These are phyloP conservation scores for Trichoderma asperelloides DNA, from an alignment of 495 filamentous ascomycete species.

Conservation along the genomic window DNA sequence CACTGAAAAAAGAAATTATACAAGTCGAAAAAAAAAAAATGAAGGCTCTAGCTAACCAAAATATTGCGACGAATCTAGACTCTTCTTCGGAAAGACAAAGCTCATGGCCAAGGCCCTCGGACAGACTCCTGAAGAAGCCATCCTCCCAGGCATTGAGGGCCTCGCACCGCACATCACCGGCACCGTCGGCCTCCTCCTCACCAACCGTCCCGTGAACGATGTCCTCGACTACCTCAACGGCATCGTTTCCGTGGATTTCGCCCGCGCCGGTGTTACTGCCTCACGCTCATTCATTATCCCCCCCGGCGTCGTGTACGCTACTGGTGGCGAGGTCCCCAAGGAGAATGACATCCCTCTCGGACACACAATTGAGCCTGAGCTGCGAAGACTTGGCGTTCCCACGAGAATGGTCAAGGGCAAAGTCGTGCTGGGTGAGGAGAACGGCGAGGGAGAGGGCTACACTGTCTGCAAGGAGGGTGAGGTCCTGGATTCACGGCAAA, in stretches of 20 bases:
- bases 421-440: conserved; percentile 66
- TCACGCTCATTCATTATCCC: conserved; percentile 69
- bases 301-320: conserved; percentile 63
- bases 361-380: conserved; percentile 77
- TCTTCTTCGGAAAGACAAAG: conserved; percentile 99
- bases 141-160: conserved; percentile 59
- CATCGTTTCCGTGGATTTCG: conserved; percentile 69
- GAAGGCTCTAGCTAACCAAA: neutral
- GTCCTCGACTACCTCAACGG: conserved; percentile 59
- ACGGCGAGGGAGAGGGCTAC: conserved; percentile 39
- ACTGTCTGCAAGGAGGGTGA: conserved; percentile 75
- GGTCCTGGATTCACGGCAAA: conserved; percentile 77
- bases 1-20: neutral
- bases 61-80: conserved; percentile 32
- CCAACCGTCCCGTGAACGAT: conserved; percentile 53
- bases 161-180: conserved; percentile 67
- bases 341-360: conserved; percentile 79
- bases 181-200: conserved; percentile 85
- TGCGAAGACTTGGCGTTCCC: conserved; percentile 80
- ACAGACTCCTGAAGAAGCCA: conserved; percentile 59
- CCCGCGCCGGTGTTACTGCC: conserved; percentile 72
- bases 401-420: conserved; percentile 80
- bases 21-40: neutral
- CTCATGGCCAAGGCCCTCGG: conserved; percentile 93
- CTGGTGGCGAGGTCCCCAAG: conserved; percentile 64